Base-by-base conservation (phyloP, 495 filamentous ascomycete species). In the Bombardia bombarda region DNA sequence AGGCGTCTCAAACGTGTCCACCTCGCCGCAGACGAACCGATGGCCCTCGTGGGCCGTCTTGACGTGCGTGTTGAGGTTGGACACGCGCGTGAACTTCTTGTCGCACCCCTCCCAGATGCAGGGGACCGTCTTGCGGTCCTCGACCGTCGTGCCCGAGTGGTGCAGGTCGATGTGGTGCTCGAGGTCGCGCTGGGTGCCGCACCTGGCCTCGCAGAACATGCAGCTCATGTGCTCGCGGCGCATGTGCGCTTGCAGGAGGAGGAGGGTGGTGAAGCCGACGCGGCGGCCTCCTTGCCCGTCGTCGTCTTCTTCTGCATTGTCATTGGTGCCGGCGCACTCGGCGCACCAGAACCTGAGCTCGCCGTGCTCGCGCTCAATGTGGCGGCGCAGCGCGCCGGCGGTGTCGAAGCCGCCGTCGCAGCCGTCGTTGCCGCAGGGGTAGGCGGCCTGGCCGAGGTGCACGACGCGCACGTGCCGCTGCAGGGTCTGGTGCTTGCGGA, bases 401-500 rank as follows among this genome's bases (percentile, higher is more conserved):
- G 73, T 83, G 35, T 90, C 80, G 46, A 90, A 96, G 4, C 75
- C 82, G 46, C 73, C 74, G 2, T 66, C 51, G 59, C 92, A 98
- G 4, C 74, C 73, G 7, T 79, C 79, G 18, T 62, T 61, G n/a
- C 66, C 61, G 60, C 90, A 96, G 2, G 70, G 65, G 47, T 78
- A 93, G 1, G 86, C 77, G 17, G 80, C 71, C 44, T 75, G 58
- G 5, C 80, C 68, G 18, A 90, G 68, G 57, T 98, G 92, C 2
- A 72, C 75, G 0, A 72, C 69, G 17, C 77, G 73, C 38, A 96
- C 79, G 61, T 98, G 92, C 14, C 83, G 78, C 51, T 87, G 79
- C 9, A 98, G 74, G 2, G 88, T 95, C 40, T 83, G 77, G 53
- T 89, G 84, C 59, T 96, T 97, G 32, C 92, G 76, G 62, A 97